phyloP scores from a whole-genome alignment of 495 filamentous ascomycete genomes.

The Rhypophila decipiens region DNA sequence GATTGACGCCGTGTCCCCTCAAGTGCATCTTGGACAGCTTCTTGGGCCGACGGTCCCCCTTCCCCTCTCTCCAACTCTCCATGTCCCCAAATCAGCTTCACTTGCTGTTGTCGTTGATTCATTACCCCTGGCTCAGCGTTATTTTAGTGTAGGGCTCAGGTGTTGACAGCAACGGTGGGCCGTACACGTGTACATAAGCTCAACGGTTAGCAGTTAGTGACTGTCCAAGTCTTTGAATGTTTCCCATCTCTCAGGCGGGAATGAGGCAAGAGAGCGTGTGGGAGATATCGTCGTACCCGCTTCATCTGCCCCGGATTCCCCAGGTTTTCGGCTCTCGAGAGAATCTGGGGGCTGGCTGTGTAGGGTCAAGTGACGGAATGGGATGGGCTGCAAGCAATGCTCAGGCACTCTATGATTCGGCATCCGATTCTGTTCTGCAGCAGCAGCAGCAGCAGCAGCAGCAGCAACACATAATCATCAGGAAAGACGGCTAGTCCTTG shows the following conservation, averaged over 20 bases:
- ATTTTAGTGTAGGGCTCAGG: too few relatives aligned
- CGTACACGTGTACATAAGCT: too few relatives aligned
- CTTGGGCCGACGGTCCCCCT: conserved; percentile 26
- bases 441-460: too few relatives aligned
- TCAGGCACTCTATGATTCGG: conserved; percentile 12
- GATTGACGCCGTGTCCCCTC: conserved; percentile 5
- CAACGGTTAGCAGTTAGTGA: too few relatives aligned
- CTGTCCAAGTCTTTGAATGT: too few relatives aligned
- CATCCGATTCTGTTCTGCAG: conserved; percentile 16
- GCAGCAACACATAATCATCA: too few relatives aligned
- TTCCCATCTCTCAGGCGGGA: too few relatives aligned
- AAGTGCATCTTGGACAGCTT: neutral
- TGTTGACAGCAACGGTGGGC: too few relatives aligned
- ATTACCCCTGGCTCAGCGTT: neutral
- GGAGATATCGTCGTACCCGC: neutral
- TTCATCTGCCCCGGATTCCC: neutral
- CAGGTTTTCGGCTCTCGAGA: conserved; percentile 1
- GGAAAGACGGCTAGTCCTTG: conserved; percentile 21
- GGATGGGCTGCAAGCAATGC: conserved; percentile 12
- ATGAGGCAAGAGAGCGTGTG: too few relatives aligned
- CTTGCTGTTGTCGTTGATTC: conserved; percentile 2
- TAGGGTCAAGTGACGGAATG: conserved; percentile 11
- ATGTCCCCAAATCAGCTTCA: neutral
- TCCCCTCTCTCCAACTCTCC: conserved; percentile 12
- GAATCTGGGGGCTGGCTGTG: neutral